Evolutionary conservation across 1,284 basidiomycete genomes (phyloP), one percentile per base, ranked within the genome.

Genomic region (Inonotus obliquus): DNA sequence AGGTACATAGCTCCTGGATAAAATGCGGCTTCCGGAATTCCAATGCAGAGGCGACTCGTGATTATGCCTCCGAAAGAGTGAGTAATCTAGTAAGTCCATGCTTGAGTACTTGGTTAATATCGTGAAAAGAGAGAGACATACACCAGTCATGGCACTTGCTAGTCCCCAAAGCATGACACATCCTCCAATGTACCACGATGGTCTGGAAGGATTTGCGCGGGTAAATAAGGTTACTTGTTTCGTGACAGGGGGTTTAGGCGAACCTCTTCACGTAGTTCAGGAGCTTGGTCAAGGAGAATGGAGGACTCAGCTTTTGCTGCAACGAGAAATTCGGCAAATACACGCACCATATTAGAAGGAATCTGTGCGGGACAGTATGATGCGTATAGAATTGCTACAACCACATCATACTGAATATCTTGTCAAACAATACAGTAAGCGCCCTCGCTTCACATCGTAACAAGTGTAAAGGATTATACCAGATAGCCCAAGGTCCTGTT

Each of bases 341-440:
- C 1, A 66, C 73, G 25, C 60, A 82, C 84, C 81, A 88, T 86
- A 60, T 87, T 87, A 0, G 84, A 86, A 2, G 85, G 85, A 51
- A 87, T 80, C 68, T 87, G 84, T 7, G 81, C 80, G 0, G 84
- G 83, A 48, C 79, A 79, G 62, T 86, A 86, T 0, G 84, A 82
- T 2, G 75, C 84, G 64, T 81, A 87, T 27, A 86, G 75, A 52
- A 86, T 77, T 0, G 84, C 84, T 11, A 87, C 74, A 10, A 85
- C 74, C 0, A 80, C 81, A 11, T 78, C 76, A 67, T 87, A 87
- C 67, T 86, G 79, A n/a, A 85, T 73, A 65, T 83, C 85, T 86
- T 29, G 32, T n/a, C 41, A 44, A 29, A 25, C 6, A 29, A 13
- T 4, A 9, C 27, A 11, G 13, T 11, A 27, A 52, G 23, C 47